Evolutionary conservation across 2,329 filamentous ascomycete genomes (phyloP), one percentile per base, ranked within the genome.

Genomic region (Colletotrichum brevisporum): DNA sequence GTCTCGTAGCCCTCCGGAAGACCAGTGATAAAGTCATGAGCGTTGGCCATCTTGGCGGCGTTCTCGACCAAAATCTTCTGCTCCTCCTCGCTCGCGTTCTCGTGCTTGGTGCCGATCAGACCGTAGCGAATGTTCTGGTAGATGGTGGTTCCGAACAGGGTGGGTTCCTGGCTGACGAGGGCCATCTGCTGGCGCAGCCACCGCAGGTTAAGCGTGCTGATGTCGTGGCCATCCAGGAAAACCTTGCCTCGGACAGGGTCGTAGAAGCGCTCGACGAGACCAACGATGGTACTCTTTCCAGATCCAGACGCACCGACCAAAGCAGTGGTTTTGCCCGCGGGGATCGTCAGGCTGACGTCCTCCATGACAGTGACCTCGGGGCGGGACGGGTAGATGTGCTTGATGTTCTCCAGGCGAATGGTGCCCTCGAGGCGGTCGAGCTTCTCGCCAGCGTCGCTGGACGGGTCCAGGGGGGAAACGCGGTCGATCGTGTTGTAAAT

Each of bases 401-500:
- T 96, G 77, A 98, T 86, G 73, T 94, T 88, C 73, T 91, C 89
- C 52, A 99, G 87, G 72, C 95, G 92, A 67, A 99, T 91, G 16
- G 89, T 89, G 31, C 96, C 96, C 69, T 92, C 84, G 2, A 97
- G 86, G 21, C 88, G 80, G 1, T 94, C 90, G 1, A 97, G 86
- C 73, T 86, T 94, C 69, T 89, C 84, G n/a, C 95, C 96, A 9
- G 86, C 84, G 1, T 91, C 87, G 2, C 87, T 88, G 6, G 89
- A 89, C 0, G 95, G 91, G 76, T 99, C 93, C 55, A 98, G 85
- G 0, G 95, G 94, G 0, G 96, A 98, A 3, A 83, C 76, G 60
- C 96, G 92, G 79, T 98, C 95, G 73, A 98, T 98, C 2, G 95
- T 98, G 77, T 90, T 92, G 83, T 92, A 98, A 71, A 99, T 97